Evolutionary conservation across 2,329 filamentous ascomycete species (phyloP), one percentile per base, ranked within the genome.

Genomic region (Hansfordia pulvinata): DNA sequence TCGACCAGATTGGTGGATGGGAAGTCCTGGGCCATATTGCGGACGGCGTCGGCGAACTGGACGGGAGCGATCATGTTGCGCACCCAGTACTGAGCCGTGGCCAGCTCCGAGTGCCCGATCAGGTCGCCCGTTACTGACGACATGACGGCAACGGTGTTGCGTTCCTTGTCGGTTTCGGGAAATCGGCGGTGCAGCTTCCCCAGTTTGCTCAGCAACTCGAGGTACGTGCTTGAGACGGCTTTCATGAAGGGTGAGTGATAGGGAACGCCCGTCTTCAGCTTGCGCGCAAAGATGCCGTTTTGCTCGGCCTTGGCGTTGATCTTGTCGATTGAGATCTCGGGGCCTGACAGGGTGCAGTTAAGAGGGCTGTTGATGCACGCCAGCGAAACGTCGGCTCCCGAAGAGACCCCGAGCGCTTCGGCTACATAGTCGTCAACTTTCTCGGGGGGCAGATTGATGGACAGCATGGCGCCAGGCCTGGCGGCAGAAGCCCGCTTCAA

Each of bases 51-150:
- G 2, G 38, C 27, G 20, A 56, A 56, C 17, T 34, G 35, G 0
- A 57, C 53, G 0, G 49, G 48, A 0, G 38, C 43, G 3, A 45
- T 33, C 21, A 57, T 35, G 20, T 56, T 55, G 3, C 44, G 34
- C 6, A 48, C 46, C 53, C 53, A 57, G 20, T 45, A 45, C 17
- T 40, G 33, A 7, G 34, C 25, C 4, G 23, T 31, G 8, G 33
- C 20, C 10, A 44, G 15, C 5, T 19, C 11, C 8, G 33, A 26
- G 8, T 30, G 20, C 1, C 24, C 17, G 13, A 42, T 25, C 1
- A 13, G 11, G 5, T 32, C 17, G 4, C 41, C 42, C 8, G 13
- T 5, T 2, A 31, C 27, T 1, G 41, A 34, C 0, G 41, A 43
- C 3, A 45, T 31, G 37, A 43, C 4, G 37, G 38, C 7, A 40